Percentiles rank a stretch among this genome's conserved stretches.
phyloP scores from a whole-genome alignment of 106 monocot species.

The Cymbidium sinense region DNA sequence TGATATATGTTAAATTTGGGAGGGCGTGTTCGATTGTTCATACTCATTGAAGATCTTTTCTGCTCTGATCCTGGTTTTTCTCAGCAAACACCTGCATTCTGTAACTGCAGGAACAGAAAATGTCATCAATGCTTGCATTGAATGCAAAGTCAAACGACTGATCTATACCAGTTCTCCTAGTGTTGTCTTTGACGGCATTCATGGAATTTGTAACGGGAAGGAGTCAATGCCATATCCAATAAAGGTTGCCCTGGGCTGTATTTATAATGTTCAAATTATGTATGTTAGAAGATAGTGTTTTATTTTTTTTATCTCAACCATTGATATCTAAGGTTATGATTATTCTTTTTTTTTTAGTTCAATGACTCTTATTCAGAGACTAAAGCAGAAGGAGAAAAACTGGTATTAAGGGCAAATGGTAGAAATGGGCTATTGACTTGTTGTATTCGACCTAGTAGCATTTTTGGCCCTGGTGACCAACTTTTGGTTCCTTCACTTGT shows the following conservation, averaged over 20 bases:
- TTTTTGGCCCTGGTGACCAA: constrained; percentile 95
- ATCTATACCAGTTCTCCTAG: constrained; percentile 96
- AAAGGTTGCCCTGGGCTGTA: constrained; percentile 37
- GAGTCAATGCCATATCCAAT: constrained; percentile 76
- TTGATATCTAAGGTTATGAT: background rate
- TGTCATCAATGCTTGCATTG: constrained; percentile 88
- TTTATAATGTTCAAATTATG: background rate
- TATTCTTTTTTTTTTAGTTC: constrained; percentile 44
- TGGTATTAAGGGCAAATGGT: constrained; percentile 85
- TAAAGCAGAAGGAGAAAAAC: constrained; percentile 88
- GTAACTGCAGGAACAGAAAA: constrained; percentile 76
- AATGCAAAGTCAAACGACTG: constrained; percentile 87
- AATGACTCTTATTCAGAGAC: constrained; percentile 99
- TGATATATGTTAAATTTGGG: background rate
- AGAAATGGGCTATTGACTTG: constrained; percentile 77
- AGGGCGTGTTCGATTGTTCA: background rate
- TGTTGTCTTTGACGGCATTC: constrained; percentile 91
- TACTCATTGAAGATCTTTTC: background rate
- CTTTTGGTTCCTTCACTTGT: constrained; percentile 81
- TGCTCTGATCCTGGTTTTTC: background rate
- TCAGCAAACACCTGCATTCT: background rate
- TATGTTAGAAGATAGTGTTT: background rate
- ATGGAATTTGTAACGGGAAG: constrained; percentile 68
- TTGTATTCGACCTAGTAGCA: constrained; percentile 96
- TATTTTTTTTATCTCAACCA: constrained; percentile 3